These are phyloP conservation scores for Penicillium paradoxum DNA, from an alignment of 495 filamentous ascomycete species.

Conservation along the genomic window DNA sequence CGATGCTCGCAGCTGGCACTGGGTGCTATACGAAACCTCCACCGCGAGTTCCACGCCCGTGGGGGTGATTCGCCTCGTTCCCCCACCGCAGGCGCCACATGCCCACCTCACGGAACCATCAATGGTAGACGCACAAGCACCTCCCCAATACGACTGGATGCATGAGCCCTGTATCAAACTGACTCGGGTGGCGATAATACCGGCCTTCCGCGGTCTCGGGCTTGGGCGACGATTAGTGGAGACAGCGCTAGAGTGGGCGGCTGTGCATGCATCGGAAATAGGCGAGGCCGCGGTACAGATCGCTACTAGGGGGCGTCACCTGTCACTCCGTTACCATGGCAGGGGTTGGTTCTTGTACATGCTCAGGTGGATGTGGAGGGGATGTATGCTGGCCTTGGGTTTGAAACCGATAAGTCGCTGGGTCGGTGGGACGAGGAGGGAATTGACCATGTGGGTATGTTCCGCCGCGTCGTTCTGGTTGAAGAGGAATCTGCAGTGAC, in stretches of 20 bases:
- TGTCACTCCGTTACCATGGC: constrained; percentile 44
- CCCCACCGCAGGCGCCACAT: constrained; percentile 65
- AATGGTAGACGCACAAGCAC: not conserved
- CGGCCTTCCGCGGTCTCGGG: constrained; percentile 56
- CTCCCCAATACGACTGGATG: constrained; percentile 18
- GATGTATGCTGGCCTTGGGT: constrained; percentile 63
- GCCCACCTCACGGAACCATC: constrained; percentile 29
- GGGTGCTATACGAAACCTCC: constrained; percentile 57
- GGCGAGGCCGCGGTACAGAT: constrained; percentile 23
- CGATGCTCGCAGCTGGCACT: constrained; percentile 74
- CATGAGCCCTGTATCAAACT: constrained; percentile 73
- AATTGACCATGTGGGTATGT: constrained; percentile 84
- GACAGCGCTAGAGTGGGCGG: constrained; percentile 58
- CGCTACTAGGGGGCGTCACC: constrained; percentile 34
- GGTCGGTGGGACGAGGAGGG: constrained; percentile 80
- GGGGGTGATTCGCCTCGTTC: constrained; percentile 72
- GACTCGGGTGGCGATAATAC: constrained; percentile 65
- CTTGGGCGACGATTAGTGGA: constrained; percentile 59
- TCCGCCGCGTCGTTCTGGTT: constrained; percentile 30
- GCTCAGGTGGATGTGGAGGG: constrained; percentile 59
- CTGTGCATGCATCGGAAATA: constrained; percentile 47
- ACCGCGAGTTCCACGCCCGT: constrained; percentile 29
- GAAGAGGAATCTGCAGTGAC: not conserved
- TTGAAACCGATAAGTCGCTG: constrained; percentile 62
- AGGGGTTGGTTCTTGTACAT: constrained; percentile 68